phyloP scores from a whole-genome alignment of 164 flowering plant species.

The Platanus orientalis region DNA sequence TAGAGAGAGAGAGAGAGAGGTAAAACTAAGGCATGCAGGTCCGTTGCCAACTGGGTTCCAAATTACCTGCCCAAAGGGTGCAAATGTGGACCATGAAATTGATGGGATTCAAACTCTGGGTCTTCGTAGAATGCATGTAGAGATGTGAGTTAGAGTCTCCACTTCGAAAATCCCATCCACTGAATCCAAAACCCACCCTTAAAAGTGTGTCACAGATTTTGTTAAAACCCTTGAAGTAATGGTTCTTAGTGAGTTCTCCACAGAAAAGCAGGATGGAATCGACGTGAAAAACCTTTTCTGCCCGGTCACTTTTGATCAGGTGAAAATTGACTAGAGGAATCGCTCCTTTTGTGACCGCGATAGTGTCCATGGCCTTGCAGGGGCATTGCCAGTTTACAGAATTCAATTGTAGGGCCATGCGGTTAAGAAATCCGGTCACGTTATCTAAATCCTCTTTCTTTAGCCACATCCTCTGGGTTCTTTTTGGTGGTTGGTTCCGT shows the following conservation, averaged over 20 bases:
- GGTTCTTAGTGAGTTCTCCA: no score
- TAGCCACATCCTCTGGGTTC: constrained; percentile 11
- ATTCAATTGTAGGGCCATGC: constrained; percentile 8
- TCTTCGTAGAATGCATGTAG: constrained; percentile 3
- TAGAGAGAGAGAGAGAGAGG: no score
- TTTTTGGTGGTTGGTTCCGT: constrained; percentile 12
- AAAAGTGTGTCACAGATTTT: no score
- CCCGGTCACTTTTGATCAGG: no score
- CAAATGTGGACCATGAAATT: constrained; percentile 14
- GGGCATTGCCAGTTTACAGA: constrained; percentile 13
- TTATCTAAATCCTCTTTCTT: neutral
- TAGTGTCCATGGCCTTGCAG: constrained; percentile 9
- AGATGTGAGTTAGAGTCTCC: no score
- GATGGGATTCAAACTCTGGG: constrained; percentile 6
- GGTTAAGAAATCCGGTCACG: constrained; percentile 3
- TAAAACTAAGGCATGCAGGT: no score
- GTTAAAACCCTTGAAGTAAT: no score
- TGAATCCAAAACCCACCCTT: no score
- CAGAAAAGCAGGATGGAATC: no score
- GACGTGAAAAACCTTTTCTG: no score
- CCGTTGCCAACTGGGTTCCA: no score
- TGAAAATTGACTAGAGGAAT: constrained; percentile 8
- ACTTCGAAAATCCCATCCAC: no score
- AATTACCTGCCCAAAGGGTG: constrained; percentile 12
- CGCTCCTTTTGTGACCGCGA: neutral